These are phyloP conservation scores for Leishmania mexicana DNA, from an alignment of 208 protist species.

Conservation along the genomic window DNA sequence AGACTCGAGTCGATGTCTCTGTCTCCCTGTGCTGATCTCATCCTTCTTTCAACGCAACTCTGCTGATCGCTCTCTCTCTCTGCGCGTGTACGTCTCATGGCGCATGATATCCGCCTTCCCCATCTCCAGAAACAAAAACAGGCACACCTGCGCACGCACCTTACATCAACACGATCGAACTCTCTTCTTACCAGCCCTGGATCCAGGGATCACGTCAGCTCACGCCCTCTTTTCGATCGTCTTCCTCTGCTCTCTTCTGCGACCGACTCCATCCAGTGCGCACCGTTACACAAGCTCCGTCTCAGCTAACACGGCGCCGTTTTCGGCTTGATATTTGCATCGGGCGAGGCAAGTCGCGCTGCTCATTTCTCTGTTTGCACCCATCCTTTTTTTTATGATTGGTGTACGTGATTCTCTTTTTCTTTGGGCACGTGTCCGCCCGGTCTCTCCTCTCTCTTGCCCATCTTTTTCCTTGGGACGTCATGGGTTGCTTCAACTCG, in stretches of 20 bases:
- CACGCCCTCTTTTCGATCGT: not conserved
- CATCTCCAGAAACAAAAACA: not conserved
- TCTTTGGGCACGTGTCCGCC: not conserved
- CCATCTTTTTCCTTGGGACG: slow-evolving; percentile 11
- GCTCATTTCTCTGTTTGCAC: not conserved
- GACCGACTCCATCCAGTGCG: not conserved
- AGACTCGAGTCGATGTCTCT: not conserved
- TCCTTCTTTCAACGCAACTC: not conserved
- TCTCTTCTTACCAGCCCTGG: not conserved
- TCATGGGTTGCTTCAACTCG: slow-evolving; percentile 34
- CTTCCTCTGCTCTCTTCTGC: not conserved
- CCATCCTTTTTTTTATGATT: not conserved
- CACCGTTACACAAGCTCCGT: not conserved
- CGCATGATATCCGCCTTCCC: not conserved
- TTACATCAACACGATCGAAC: not conserved
- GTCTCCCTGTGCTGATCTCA: not conserved
- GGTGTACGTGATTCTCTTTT: not conserved
- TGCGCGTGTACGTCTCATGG: not conserved
- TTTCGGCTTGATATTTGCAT: not conserved
- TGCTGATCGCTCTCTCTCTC: not conserved
- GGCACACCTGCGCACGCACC: not conserved
- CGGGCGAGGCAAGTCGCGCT: not conserved
- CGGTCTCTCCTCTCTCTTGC: slow-evolving; percentile 7
- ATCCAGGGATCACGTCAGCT: not conserved
- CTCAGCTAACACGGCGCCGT: not conserved